Base-by-base conservation (phyloP, 2,329 filamentous ascomycete species). In the Venturiaceae sp. region DNA sequence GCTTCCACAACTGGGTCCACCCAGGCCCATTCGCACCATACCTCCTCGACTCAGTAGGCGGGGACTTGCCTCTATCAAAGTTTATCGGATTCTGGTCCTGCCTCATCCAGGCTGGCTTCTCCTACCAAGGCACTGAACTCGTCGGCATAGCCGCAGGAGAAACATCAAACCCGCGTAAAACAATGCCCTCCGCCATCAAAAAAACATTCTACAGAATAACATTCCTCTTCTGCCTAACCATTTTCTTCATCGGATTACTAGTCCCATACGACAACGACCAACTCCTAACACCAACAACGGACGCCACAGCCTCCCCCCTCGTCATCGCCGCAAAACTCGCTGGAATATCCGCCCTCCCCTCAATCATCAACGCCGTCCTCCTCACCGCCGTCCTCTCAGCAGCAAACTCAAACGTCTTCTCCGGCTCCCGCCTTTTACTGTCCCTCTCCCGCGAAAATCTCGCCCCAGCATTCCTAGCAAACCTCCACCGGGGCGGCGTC, bases 1-100 rank as follows among this genome's bases (percentile, higher is more conserved):
- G 60, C n/a, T 62, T 62, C 30, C 60, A 44, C 16, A 59, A 60
- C 46, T 62, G 60, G 60, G 33, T 36, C 30, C 13, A 60, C 13
- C 92, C 92, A 0, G 92, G 92, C n/a, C 34, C 60, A 6, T 58
- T 62, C 30, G 44, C 50, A 7, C 16, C 21, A 23, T 58, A 73
- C 61, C 59, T 71, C 6, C 64, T 69, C 16, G n/a, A 55, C 7
- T 80, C 85, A 23, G 50, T 53, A 13, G 26, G 26, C 9, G 30
- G 30, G 13, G 34, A 39, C 33, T 74, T 71, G 4, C 47, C 61
- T 0, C 65, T 63, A 0, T 75, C 73, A 7, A 66, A 68, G 9
- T 75, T 78, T 53, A 67, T 77, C 5, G 74, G 74, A 2, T 69
- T 73, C n/a, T 73, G 73, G 69, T 68, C 70, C 4, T 70, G 68